These are phyloP conservation scores for Sporothrix schenckii DNA, from an alignment of 2,329 filamentous ascomycete genomes.

Conservation along the genomic window DNA sequence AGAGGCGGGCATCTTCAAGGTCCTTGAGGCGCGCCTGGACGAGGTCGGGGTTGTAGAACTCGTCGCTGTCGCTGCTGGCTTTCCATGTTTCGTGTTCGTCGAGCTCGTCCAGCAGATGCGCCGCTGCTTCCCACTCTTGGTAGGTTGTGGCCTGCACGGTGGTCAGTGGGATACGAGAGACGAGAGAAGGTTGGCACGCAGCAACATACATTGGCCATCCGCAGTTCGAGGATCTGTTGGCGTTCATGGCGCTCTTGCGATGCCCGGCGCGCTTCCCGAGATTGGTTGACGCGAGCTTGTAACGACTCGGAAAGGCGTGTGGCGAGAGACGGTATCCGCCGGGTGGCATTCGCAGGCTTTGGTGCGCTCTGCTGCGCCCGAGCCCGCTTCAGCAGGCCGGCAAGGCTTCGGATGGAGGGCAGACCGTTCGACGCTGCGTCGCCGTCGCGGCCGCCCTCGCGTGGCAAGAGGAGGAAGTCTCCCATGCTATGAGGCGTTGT, in stretches of 20 bases:
- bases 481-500: constrained; percentile 19
- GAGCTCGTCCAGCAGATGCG: constrained; percentile 73
- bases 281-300: background rate
- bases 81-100: constrained; percentile 87
- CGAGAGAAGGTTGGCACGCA: background rate
- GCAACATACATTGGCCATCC: constrained; percentile 34
- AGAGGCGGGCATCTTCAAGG: constrained; percentile 72
- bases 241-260: constrained; percentile 28
- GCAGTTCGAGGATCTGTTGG: constrained; percentile 31
- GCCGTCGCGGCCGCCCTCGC: constrained; percentile 27
- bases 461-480: constrained; percentile 29
- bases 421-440: background rate
- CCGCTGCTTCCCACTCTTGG: constrained; percentile 74
- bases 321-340: constrained; percentile 29
- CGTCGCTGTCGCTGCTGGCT: constrained; percentile 57
- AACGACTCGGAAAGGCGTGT: constrained; percentile 20
- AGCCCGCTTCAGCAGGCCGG: background rate
- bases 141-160: constrained; percentile 65
- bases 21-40: constrained; percentile 71
- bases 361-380: background rate
- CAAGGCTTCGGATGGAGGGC: constrained; percentile 13
- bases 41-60: constrained; percentile 65
- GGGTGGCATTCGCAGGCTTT: constrained; percentile 3
- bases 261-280: constrained; percentile 25
- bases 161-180: background rate